phyloP scores from a whole-genome alignment of 768 basidiomycete genomes.

The Rhizopogon rudus region DNA sequence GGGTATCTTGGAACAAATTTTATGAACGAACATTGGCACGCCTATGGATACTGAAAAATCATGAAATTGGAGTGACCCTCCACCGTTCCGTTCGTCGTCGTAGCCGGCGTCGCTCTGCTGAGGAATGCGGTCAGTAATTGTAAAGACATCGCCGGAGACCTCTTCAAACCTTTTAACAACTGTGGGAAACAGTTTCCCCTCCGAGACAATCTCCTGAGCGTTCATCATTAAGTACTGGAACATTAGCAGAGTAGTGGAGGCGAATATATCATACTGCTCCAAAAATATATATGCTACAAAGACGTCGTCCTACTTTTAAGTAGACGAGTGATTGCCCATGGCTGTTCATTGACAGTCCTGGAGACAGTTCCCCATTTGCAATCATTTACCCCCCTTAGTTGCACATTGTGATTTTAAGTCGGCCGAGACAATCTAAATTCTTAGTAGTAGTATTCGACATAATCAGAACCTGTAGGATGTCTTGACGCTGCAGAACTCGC shows the following conservation, averaged over 20 bases:
- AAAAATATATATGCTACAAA: neutral
- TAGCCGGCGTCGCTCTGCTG: neutral
- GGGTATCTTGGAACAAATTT: neutral
- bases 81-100: neutral
- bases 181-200: neutral
- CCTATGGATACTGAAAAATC: neutral
- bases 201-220: neutral
- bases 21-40: neutral
- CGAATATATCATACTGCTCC: neutral
- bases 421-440: neutral
- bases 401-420: neutral
- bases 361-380: neutral
- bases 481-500: conserved; percentile 7
- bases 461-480: neutral
- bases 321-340: conserved; percentile 1
- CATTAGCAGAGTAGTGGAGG: neutral
- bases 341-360: no score
- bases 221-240: neutral
- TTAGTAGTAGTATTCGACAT: neutral
- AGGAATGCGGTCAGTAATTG: neutral
- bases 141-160: no score
- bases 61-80: neutral
- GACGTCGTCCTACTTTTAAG: neutral
- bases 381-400: neutral
- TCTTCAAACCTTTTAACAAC: neutral